Base-by-base conservation (phyloP, 306 rosid species). In the Argentina anserina region DNA sequence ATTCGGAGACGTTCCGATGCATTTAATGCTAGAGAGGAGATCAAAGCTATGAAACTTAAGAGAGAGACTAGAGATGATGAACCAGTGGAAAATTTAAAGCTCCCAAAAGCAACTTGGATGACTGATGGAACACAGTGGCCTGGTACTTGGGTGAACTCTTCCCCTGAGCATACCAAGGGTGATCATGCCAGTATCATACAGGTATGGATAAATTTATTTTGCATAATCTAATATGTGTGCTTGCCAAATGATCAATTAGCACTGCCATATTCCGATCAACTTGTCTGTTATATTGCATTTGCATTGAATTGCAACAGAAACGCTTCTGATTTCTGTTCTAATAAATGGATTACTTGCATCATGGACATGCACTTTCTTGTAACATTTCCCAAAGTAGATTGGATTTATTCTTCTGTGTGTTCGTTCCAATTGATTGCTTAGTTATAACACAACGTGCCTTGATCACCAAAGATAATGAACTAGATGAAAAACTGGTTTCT, bases 151-250 rank as follows among this genome's bases (percentile, higher is more conserved):
- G 82, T 86, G 1, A 61, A 18, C 72, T 20, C 88, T 39, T 75
- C 80, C 9, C 80, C 83, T 1, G 91, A 86, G 42, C 90, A 90
- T 65, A 84, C 91, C 31, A 76, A 88, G 80, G 91, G 96, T 31
- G 96, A 90, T 83, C 96, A 90, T 83, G 85, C 93, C 59, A 86
- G 96, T 78, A 83, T 90, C 79, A 86, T 90, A 53, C 96, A 90
- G 90, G 96, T 90, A 39, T 63, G 29, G 8, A 14, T 26, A 29
- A 33, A 36, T 40, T 21, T 58, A 40, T 45, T 41, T 26, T 3
- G 1, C 28, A 21, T 36, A 17, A 45, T 46, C 13, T 47, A 43
- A 17, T 47, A 37, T 37, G 69, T 59, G 14, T 21, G 29, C 60
- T 53, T 9, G 25, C 41, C 41, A 61, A 31, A 6, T 31, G 66